Conservation (phyloP, 2,329 filamentous ascomycete species). For the Trichoderma guizhouense region DNA sequence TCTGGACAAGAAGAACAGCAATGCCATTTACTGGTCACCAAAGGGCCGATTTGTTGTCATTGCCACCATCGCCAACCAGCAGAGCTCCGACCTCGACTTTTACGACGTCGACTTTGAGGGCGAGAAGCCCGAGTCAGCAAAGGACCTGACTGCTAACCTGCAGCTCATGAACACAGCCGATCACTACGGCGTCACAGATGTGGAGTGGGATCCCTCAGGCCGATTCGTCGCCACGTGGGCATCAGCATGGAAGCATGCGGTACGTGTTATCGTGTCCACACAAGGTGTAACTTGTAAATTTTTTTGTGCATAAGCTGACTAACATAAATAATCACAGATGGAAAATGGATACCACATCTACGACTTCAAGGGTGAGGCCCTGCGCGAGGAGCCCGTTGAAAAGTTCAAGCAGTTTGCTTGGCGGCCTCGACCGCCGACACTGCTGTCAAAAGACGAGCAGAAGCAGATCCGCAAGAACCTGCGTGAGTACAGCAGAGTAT, state of each 20-base stretch:
- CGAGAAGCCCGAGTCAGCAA: conserved; percentile 88
- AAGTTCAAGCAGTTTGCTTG: conserved; percentile 98
- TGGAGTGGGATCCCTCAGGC: conserved; percentile 97
- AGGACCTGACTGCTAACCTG: conserved; percentile 90
- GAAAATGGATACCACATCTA: conserved; percentile 99
- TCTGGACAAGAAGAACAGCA: conserved; percentile 98
- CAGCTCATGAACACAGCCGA: conserved; percentile 92
- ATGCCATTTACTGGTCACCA: conserved; percentile 98
- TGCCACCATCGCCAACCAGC: conserved; percentile 86
- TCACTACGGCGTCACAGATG: conserved; percentile 95
- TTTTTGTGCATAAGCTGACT: neutral
- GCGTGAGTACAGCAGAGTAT: conserved; percentile 89
- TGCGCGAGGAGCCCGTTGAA: conserved; percentile 88
- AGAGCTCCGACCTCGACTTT: conserved; percentile 95
- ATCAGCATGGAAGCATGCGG: conserved; percentile 91
- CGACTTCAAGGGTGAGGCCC: conserved; percentile 86
- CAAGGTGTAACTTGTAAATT: neutral
- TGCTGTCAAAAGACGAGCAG: conserved; percentile 95
- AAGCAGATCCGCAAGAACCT: conserved; percentile 98
- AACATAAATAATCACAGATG: conserved; percentile 58
- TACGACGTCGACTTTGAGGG: conserved; percentile 98
- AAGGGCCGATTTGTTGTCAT: conserved; percentile 93
- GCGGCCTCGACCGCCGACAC: conserved; percentile 86
- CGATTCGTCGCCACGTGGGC: conserved; percentile 92
- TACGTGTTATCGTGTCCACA: conserved; percentile 49